phyloP scores from a whole-genome alignment of 176 grass and related monocot species.

The Oryza nivara region DNA sequence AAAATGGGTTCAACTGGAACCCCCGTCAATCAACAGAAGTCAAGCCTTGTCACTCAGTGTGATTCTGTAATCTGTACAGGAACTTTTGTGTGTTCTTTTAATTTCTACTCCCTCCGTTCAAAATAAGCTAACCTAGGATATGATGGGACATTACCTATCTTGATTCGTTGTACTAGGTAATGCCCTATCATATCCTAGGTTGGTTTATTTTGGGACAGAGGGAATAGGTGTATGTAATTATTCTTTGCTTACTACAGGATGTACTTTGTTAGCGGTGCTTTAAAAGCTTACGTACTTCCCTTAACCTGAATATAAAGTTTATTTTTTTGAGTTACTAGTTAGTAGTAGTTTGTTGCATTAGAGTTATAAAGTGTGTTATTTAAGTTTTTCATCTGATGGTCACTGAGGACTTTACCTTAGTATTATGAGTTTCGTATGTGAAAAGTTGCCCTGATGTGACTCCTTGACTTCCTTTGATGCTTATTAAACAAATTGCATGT shows the following conservation, averaged over 20 bases:
- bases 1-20: neutral
- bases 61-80: neutral
- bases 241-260: slow-evolving; percentile 4
- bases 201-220: too few species aligned
- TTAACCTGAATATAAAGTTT: slow-evolving; percentile 6
- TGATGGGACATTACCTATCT: too few species aligned
- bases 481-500: neutral
- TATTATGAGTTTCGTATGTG: neutral
- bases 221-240: neutral
- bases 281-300: neutral
- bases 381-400: neutral
- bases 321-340: neutral
- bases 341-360: neutral
- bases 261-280: neutral
- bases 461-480: neutral
- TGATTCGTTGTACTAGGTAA: too few species aligned
- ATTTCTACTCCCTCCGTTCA: neutral
- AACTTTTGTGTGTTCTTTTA: neutral
- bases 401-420: neutral
- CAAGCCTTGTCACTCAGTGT: neutral
- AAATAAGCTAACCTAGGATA: too few species aligned
- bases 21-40: neutral
- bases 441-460: neutral
- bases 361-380: neutral
- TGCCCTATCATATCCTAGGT: too few species aligned